These are phyloP conservation scores for Pseudogymnoascus sp. DNA, from an alignment of 2,329 filamentous ascomycete species.

Conservation along the genomic window DNA sequence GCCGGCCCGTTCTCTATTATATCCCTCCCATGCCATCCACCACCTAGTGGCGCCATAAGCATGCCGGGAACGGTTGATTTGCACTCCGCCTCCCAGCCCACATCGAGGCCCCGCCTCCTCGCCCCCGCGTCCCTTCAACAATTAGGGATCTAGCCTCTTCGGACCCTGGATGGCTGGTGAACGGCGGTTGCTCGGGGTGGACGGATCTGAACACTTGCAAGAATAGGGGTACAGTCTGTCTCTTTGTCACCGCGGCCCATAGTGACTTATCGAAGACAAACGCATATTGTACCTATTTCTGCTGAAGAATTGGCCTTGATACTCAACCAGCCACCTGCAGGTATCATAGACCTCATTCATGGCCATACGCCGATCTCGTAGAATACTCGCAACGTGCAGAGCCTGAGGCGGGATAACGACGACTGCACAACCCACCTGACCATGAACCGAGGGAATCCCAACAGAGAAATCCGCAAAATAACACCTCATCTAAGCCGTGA, in stretches of 20 bases:
- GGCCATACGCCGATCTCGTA: not conserved
- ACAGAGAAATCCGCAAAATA: not conserved
- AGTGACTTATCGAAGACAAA: slow-evolving; percentile 1
- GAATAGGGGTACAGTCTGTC: not conserved
- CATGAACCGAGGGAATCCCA: not conserved
- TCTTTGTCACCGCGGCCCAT: not conserved
- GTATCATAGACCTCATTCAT: not conserved
- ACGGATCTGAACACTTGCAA: not conserved
- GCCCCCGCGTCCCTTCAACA: not conserved
- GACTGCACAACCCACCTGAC: not conserved
- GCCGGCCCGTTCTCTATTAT: not conserved
- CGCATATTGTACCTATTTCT: not conserved
- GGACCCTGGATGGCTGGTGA: not conserved
- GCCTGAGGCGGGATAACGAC: not conserved
- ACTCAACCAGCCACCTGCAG: not conserved
- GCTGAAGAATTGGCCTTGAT: not conserved
- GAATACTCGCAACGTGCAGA: not conserved
- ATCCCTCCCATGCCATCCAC: not conserved
- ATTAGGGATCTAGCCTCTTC: not conserved
- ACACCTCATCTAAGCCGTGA: not conserved
- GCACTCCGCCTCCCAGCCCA: not conserved
- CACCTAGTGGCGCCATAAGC: not conserved
- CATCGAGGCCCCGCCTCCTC: not conserved
- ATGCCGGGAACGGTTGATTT: not conserved
- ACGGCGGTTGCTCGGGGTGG: not conserved